phyloP scores from a whole-genome alignment of 176 grass and related monocot species.

The Zea mays region Zm-B73-REFERENCE-NAM-5.0 NC_050097.1:10884001-10884500 shows the following conservation, averaged over 20 bases:
- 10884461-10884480: conserved; percentile 57
- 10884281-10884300: conserved; percentile 72
- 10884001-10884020: background rate
- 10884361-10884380: conserved; percentile 88
- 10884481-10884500: conserved; percentile 67
- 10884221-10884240: conserved; percentile 97
- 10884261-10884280: conserved; percentile 74
- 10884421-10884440: conserved; percentile 99
- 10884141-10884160: conserved; percentile 25
- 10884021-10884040: background rate
- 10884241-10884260: conserved; percentile 81
- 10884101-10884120: background rate
- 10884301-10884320: conserved; percentile 86
- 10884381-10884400: conserved; percentile 87
- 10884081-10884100: conserved; percentile 7
- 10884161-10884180: conserved; percentile 80
- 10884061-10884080: conserved; percentile 12
- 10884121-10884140: background rate
- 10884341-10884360: conserved; percentile 74
- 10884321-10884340: conserved; percentile 90
- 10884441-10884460: conserved; percentile 91
- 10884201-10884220: conserved; percentile 81
- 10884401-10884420: conserved; percentile 80
- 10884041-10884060: conserved; percentile 10
- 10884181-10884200: conserved; percentile 82